These are phyloP conservation scores for Jamesozyma lodderae DNA, from an alignment of 805 yeast species.

Conservation along the genomic window DNA sequence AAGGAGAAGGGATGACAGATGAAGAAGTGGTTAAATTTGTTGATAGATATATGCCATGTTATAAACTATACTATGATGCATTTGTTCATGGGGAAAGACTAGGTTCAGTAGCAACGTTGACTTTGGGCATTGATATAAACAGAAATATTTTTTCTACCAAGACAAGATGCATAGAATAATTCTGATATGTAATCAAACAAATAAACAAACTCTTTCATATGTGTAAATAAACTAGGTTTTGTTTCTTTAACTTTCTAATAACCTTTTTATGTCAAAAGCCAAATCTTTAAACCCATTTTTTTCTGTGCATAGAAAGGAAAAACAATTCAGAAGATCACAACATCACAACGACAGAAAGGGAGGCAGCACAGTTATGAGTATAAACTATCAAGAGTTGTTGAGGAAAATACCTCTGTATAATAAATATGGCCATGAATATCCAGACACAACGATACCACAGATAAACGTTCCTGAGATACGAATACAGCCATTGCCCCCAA, in stretches of 20 bases:
- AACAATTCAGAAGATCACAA: background rate
- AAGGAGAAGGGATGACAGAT: conserved; percentile 77
- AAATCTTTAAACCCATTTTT: no score
- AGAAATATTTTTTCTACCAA: conserved; percentile 19
- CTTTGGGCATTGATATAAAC: conserved; percentile 22
- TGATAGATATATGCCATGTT: conserved; percentile 79
- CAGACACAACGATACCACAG: conserved; percentile 7
- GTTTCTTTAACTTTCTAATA: no score
- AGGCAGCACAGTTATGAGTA: conserved; percentile 3
- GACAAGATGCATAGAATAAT: conserved; percentile 9
- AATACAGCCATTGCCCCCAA: conserved; percentile 13
- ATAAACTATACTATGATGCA: conserved; percentile 53
- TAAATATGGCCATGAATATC: conserved; percentile 17
- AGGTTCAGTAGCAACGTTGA: conserved; percentile 25
- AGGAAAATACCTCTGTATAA: conserved; percentile 19
- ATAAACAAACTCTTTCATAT: no score
- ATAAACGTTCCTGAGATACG: conserved; percentile 12
- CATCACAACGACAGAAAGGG: background rate
- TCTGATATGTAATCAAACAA: no score
- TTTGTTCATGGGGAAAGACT: conserved; percentile 30
- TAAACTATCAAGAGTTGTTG: conserved; percentile 9
- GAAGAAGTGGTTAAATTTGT: conserved; percentile 59
- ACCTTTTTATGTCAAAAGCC: no score
- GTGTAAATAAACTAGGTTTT: no score
- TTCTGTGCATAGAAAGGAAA: conserved; percentile 6